These are phyloP conservation scores for Sanguinoderma infundibulare DNA, from an alignment of 1,284 basidiomycete species.

Conservation along the genomic window DNA sequence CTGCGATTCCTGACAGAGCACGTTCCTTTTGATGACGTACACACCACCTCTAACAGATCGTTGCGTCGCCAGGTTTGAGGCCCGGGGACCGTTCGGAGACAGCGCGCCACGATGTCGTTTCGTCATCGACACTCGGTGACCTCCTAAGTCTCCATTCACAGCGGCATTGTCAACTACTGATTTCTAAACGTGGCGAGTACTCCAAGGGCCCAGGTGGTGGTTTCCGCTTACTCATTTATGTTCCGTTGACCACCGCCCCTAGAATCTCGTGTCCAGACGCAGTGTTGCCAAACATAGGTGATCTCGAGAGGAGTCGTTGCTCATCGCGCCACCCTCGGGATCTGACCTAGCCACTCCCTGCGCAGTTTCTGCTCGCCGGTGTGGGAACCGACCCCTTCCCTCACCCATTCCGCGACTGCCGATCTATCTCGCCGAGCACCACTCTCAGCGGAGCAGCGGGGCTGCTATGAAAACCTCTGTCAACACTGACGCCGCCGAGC, in stretches of 20 bases:
- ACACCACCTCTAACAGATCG: too few species aligned
- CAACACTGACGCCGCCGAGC: not conserved
- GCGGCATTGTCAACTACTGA: not conserved
- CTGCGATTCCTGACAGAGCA: too few species aligned
- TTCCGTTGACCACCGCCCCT: not conserved
- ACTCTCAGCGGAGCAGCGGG: not conserved
- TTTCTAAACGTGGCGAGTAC: not conserved
- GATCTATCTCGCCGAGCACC: not conserved
- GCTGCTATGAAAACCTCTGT: not conserved
- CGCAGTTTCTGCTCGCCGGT: not conserved
- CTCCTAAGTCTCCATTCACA: not conserved
- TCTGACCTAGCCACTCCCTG: not conserved
- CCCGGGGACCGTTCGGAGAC: too few species aligned
- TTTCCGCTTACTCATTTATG: not conserved
- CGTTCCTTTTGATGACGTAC: too few species aligned
- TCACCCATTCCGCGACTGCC: not conserved
- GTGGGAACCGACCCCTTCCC: not conserved
- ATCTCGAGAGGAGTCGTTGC: not conserved
- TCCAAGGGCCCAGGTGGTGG: not conserved
- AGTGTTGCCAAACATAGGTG: too few species aligned
- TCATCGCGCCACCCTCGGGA: not conserved
- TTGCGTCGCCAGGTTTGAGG: too few species aligned
- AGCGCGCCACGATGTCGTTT: not conserved
- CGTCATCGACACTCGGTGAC: not conserved
- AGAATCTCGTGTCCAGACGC: not conserved